Evolutionary conservation across 129 eudicot genomes (phyloP).

Genomic region (Scalesia atractyloides): DNA sequence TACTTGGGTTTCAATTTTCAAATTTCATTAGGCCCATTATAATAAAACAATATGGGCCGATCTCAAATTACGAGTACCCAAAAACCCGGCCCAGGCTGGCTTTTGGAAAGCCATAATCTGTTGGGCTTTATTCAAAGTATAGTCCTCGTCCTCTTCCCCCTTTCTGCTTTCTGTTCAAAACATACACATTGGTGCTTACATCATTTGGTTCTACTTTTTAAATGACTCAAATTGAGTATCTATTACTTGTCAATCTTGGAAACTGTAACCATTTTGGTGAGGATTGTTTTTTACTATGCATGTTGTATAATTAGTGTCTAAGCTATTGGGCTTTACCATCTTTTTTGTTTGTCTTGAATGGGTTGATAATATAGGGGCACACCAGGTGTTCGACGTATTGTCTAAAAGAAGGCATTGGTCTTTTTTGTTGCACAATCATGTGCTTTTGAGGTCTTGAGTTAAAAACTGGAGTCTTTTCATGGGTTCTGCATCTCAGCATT

Average conservation of each 20-base stretch:
- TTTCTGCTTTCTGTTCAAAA: too few relatives aligned
- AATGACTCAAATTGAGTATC: too few relatives aligned
- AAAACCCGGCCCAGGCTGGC: too few relatives aligned
- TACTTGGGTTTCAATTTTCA: too few relatives aligned
- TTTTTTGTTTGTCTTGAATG: not conserved
- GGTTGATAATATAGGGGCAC: not conserved
- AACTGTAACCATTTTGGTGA: not conserved
- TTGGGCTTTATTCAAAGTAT: not conserved
- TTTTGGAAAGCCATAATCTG: too few relatives aligned
- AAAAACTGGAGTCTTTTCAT: too few relatives aligned
- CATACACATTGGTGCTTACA: too few relatives aligned
- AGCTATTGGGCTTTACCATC: not conserved
- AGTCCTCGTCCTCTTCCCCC: not conserved
- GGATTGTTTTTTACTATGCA: not conserved
- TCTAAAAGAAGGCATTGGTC: not conserved
- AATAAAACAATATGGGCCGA: not conserved
- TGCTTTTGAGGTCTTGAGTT: too few relatives aligned
- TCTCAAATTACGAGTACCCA: not conserved
- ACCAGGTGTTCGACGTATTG: constrained; percentile 3
- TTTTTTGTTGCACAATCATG: not conserved
- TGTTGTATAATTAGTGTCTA: not conserved
- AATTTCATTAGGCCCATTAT: not conserved
- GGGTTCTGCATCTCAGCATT: too few relatives aligned
- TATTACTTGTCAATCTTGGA: not conserved
- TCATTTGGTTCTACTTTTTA: too few relatives aligned